Percentiles rank a stretch among this genome's conserved stretches.
Evolutionary conservation across 305 asterid species (phyloP).

Genomic region (Ilex paraguariensis): DNA sequence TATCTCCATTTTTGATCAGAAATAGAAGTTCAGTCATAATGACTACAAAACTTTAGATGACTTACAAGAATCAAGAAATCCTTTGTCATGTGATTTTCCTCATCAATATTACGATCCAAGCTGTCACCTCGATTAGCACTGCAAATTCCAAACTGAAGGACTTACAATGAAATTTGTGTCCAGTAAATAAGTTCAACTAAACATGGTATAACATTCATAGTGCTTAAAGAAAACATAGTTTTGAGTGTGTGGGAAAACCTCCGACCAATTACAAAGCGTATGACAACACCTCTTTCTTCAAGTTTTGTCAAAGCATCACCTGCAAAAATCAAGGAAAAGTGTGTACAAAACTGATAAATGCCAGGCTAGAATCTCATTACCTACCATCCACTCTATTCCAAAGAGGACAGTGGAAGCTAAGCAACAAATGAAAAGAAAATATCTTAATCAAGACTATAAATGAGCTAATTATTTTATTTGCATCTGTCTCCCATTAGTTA

Average conservation of each 20-base stretch:
- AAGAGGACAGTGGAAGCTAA: neutral
- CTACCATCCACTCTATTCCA: neutral
- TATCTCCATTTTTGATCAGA: too few relatives aligned
- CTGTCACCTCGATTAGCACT: slow-evolving; percentile 97
- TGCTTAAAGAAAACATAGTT: slow-evolving; percentile 7
- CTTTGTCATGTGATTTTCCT: slow-evolving; percentile 54
- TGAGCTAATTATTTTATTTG: too few relatives aligned
- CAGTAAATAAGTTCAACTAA: slow-evolving; percentile 14
- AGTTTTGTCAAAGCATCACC: slow-evolving; percentile 63
- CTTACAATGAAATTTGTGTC: slow-evolving; percentile 11
- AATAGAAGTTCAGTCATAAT: neutral
- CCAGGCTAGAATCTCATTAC: neutral
- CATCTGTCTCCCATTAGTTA: too few relatives aligned
- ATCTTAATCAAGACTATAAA: too few relatives aligned
- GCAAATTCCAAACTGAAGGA: slow-evolving; percentile 28
- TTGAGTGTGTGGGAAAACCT: slow-evolving; percentile 47
- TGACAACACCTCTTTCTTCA: slow-evolving; percentile 78
- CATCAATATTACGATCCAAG: slow-evolving; percentile 91
- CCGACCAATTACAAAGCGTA: slow-evolving; percentile 85
- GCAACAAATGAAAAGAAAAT: too few relatives aligned
- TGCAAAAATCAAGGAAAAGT: slow-evolving; percentile 30
- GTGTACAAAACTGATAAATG: too few relatives aligned
- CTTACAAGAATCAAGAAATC: slow-evolving; percentile 94
- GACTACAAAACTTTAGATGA: neutral
- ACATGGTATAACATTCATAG: slow-evolving; percentile 5